phyloP scores from a whole-genome alignment of 306 rosid species.

The Mimosa pudica region DNA sequence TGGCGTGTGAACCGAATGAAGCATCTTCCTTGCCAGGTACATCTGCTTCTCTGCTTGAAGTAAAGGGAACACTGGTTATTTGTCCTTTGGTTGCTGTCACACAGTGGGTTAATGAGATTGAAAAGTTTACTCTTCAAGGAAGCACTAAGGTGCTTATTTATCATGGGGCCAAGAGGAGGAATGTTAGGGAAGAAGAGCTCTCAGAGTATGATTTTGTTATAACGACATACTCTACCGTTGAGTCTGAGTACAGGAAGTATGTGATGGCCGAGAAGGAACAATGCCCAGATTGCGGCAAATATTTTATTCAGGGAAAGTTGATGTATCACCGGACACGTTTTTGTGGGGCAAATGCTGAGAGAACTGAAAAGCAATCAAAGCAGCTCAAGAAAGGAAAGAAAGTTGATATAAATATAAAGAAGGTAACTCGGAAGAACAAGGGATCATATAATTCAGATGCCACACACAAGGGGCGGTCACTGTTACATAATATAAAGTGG shows the following conservation, averaged over 20 bases:
- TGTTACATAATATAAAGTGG: constrained; percentile 79
- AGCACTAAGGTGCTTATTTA: constrained; percentile 77
- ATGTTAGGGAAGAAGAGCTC: constrained; percentile 51
- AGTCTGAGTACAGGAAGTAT: constrained; percentile 78
- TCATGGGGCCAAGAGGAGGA: constrained; percentile 81
- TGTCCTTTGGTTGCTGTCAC: constrained; percentile 92
- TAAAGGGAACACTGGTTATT: constrained; percentile 79
- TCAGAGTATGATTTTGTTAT: constrained; percentile 78
- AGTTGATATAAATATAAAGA: constrained; percentile 32
- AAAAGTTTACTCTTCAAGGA: constrained; percentile 72
- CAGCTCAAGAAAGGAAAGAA: constrained; percentile 63
- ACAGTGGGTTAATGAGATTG: constrained; percentile 87
- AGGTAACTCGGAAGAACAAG: neutral
- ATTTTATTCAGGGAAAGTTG: constrained; percentile 39
- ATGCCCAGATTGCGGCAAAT: constrained; percentile 66
- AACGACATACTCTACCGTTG: constrained; percentile 78
- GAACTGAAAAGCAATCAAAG: constrained; percentile 82
- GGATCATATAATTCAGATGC: constrained; percentile 25
- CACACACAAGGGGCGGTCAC: constrained; percentile 42
- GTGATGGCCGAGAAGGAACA: constrained; percentile 81
- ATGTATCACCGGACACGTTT: constrained; percentile 52
- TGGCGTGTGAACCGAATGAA: constrained; percentile 41
- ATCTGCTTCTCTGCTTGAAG: constrained; percentile 47
- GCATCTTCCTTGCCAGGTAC: constrained; percentile 44
- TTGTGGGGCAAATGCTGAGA: constrained; percentile 76